Evolutionary conservation across 208 protist genomes (phyloP).

Genomic region (Crithidia sp.): DNA sequence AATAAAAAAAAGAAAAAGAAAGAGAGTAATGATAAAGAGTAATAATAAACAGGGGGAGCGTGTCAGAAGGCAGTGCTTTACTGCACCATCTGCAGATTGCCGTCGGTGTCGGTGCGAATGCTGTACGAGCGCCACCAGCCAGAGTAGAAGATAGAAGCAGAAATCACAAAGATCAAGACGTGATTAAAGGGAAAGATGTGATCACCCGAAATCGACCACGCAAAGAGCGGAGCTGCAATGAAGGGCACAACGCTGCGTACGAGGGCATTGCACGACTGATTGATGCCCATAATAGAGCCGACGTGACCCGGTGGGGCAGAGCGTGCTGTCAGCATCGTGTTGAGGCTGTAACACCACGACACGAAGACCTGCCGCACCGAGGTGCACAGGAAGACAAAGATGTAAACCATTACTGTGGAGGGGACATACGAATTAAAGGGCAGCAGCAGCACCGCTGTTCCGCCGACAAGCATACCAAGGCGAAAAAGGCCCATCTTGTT

Average conservation of each 20-base stretch:
- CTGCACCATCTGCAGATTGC: conserved; percentile 24
- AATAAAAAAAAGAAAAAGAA: neutral
- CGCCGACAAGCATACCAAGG: conserved; percentile 23
- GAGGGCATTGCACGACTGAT: conserved; percentile 55
- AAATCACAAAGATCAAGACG: conserved; percentile 57
- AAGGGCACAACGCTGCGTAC: conserved; percentile 51
- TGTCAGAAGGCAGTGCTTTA: no score
- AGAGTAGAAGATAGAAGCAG: conserved; percentile 12
- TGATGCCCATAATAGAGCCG: conserved; percentile 69
- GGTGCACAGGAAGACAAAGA: conserved; percentile 38
- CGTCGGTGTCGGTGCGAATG: conserved; percentile 24
- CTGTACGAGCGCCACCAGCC: conserved; percentile 41
- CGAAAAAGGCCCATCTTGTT: conserved; percentile 61
- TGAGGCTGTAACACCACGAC: conserved; percentile 69
- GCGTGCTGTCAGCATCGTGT: conserved; percentile 62
- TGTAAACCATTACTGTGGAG: conserved; percentile 1
- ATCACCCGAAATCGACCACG: conserved; percentile 53
- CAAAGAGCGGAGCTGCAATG: conserved; percentile 47
- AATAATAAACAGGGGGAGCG: neutral
- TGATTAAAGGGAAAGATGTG: conserved; percentile 57
- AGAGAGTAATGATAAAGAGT: conserved; percentile 5
- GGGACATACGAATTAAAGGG: conserved; percentile 25
- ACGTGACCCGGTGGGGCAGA: conserved; percentile 42
- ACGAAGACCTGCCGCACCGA: conserved; percentile 42
- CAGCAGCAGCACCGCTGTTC: conserved; percentile 22